Evolutionary conservation across 2,329 filamentous ascomycete genomes (phyloP).

Genomic region (Neopestalotiopsis sp.): DNA sequence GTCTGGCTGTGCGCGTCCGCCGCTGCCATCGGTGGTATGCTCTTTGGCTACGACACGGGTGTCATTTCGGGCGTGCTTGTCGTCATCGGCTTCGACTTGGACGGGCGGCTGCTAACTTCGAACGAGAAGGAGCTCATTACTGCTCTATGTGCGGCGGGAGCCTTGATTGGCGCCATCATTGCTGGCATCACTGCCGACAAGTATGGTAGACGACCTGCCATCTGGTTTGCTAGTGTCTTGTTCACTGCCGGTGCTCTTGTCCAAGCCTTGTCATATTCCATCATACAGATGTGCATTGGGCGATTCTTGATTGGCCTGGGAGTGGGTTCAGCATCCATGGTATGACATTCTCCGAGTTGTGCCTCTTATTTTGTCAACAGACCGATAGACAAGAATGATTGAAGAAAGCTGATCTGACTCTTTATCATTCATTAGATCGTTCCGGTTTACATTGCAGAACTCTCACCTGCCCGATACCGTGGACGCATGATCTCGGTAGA

Average conservation of each 20-base stretch:
- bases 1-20: slow-evolving; percentile 2
- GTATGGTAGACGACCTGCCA: slow-evolving; percentile 44
- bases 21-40: slow-evolving; percentile 9
- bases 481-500: slow-evolving; percentile 55
- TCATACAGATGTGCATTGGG: slow-evolving; percentile 51
- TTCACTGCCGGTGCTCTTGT: slow-evolving; percentile 45
- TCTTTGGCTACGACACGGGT: slow-evolving; percentile 13
- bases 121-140: slow-evolving; percentile 57
- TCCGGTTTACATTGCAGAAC: slow-evolving; percentile 51
- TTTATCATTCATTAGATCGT: slow-evolving; percentile 28
- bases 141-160: slow-evolving; percentile 54
- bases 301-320: slow-evolving; percentile 54
- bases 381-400: too few relatives aligned
- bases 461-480: slow-evolving; percentile 54
- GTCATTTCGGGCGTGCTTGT: slow-evolving; percentile 43
- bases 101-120: slow-evolving; percentile 41
- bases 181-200: slow-evolving; percentile 43
- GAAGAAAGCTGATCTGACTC: not conserved
- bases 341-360: slow-evolving; percentile 29
- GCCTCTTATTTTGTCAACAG: too few relatives aligned
- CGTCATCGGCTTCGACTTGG: slow-evolving; percentile 45
- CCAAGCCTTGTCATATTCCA: slow-evolving; percentile 40
- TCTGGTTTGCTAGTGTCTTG: slow-evolving; percentile 46
- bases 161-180: slow-evolving; percentile 48
- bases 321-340: slow-evolving; percentile 54